Percentiles rank a stretch among this genome's conserved stretches.
Conservation (phyloP, 1,139 yeast genomes). For the Debaryomycetaceae sp. region DNA sequence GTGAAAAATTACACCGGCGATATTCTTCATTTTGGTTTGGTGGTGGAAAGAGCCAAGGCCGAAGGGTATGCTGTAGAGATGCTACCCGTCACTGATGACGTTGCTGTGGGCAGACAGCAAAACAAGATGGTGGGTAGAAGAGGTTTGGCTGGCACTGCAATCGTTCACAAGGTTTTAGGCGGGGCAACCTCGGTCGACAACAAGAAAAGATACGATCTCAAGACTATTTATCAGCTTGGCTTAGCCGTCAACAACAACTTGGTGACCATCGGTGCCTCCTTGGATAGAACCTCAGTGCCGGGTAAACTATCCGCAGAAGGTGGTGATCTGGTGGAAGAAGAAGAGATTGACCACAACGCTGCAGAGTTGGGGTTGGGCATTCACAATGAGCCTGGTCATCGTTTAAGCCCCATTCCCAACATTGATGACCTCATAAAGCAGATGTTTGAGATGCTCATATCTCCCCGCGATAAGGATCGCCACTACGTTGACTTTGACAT, state of each 20-base stretch:
- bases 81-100: constrained; percentile 82
- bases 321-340: constrained; percentile 48
- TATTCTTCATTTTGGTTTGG: constrained; percentile 84
- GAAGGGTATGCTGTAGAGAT: constrained; percentile 69
- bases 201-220: constrained; percentile 29
- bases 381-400: constrained; percentile 88
- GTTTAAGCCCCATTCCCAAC: constrained; percentile 67
- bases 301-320: constrained; percentile 44
- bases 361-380: constrained; percentile 94
- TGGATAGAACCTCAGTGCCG: constrained; percentile 88
- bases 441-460: constrained; percentile 51
- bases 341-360: constrained; percentile 44
- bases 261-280: constrained; percentile 85
- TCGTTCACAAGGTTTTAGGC: constrained; percentile 83
- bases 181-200: constrained; percentile 54
- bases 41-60: constrained; percentile 81
- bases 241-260: constrained; percentile 54
- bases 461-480: constrained; percentile 57
- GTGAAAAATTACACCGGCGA: constrained; percentile 95
- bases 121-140: constrained; percentile 91
- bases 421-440: constrained; percentile 52
- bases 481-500: constrained; percentile 63
- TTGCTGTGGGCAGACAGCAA: constrained; percentile 82
- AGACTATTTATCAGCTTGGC: constrained; percentile 56
- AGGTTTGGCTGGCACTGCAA: constrained; percentile 85